These are phyloP conservation scores for Pholiota molesta DNA, from an alignment of 768 basidiomycete species.

Conservation along the genomic window DNA sequence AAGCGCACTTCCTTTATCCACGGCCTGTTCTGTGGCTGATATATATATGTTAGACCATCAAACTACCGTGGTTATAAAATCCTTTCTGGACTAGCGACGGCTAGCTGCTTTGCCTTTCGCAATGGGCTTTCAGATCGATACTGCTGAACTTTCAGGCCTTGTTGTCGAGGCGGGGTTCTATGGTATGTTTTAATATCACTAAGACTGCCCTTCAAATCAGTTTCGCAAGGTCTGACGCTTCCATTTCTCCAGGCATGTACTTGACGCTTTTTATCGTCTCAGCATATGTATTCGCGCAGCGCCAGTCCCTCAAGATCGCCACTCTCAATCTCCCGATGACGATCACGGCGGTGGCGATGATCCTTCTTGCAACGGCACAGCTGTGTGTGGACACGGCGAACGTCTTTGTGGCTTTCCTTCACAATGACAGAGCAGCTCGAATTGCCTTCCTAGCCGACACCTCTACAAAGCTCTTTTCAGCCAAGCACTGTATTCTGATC, in stretches of 20 bases:
- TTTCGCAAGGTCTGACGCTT: background rate
- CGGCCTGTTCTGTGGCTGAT: background rate
- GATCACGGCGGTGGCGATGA: slow-evolving; percentile 14
- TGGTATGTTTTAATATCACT: background rate
- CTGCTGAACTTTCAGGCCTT: slow-evolving; percentile 15
- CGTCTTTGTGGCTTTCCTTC: slow-evolving; percentile 15
- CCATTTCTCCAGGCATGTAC: slow-evolving; percentile 8
- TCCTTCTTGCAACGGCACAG: slow-evolving; percentile 13
- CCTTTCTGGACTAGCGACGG: background rate
- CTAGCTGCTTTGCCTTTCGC: background rate
- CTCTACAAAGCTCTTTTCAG: slow-evolving; percentile 13
- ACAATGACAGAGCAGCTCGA: slow-evolving; percentile 9
- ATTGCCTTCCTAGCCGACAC: slow-evolving; percentile 11
- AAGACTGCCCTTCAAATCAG: background rate
- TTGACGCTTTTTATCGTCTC: slow-evolving; percentile 11
- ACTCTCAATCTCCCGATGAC: slow-evolving; percentile 15
- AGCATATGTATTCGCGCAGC: slow-evolving; percentile 11
- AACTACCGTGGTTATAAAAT: background rate
- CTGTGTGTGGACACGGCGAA: slow-evolving; percentile 15
- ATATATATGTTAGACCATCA: background rate
- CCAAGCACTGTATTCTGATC: slow-evolving; percentile 15
- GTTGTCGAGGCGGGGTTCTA: slow-evolving; percentile 14
- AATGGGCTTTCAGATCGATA: slow-evolving; percentile 8
- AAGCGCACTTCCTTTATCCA: background rate
- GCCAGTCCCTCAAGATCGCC: background rate